A percentile compares a stretch with the other conserved stretches of the same genome.
Conservation (phyloP, 306 rosid genomes). For the Cucurbita pepo region DNA sequence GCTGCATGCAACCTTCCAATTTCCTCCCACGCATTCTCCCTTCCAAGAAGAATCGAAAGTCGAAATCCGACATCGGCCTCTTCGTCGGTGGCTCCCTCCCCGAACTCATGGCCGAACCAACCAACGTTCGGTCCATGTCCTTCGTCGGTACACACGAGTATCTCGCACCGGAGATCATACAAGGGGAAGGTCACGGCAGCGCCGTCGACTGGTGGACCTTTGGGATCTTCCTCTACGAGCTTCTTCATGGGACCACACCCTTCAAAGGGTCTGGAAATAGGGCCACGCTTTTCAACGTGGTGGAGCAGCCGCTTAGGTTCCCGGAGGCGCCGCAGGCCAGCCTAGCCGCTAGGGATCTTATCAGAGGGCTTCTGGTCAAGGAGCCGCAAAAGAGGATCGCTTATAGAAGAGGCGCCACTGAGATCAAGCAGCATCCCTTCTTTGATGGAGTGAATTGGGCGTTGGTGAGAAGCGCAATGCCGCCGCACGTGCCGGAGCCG, state of each 20-base stretch:
- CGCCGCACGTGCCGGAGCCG: conserved; percentile 8
- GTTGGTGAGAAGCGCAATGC: conserved; percentile 2
- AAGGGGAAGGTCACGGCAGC: conserved; percentile 47
- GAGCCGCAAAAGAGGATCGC: conserved; percentile 4
- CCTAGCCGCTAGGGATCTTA: background rate
- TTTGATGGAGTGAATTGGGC: conserved; percentile 12
- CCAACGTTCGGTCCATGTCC: conserved; percentile 34
- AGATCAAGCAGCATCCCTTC: conserved; percentile 10
- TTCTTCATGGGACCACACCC: conserved; percentile 32
- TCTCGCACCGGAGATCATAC: conserved; percentile 40
- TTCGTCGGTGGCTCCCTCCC: conserved; percentile 19
- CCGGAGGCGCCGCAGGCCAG: background rate
- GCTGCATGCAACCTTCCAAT: conserved; percentile 38
- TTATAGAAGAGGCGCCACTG: conserved; percentile 1
- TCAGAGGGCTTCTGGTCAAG: conserved; percentile 2
- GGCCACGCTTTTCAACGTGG: conserved; percentile 7
- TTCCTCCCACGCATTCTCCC: conserved; percentile 25
- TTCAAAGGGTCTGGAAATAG: conserved; percentile 28
- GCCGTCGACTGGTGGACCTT: conserved; percentile 54
- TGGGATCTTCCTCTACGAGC: conserved; percentile 37
- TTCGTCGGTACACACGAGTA: conserved; percentile 43
- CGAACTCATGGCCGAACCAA: conserved; percentile 42
- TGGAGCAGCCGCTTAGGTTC: conserved; percentile 1
- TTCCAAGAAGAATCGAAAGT: conserved; percentile 22
- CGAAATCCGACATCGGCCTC: conserved; percentile 17